Evolutionary conservation across 495 filamentous ascomycete species (phyloP), one percentile per base, ranked within the genome.

Genomic region (Aspergillus ellipticus): DNA sequence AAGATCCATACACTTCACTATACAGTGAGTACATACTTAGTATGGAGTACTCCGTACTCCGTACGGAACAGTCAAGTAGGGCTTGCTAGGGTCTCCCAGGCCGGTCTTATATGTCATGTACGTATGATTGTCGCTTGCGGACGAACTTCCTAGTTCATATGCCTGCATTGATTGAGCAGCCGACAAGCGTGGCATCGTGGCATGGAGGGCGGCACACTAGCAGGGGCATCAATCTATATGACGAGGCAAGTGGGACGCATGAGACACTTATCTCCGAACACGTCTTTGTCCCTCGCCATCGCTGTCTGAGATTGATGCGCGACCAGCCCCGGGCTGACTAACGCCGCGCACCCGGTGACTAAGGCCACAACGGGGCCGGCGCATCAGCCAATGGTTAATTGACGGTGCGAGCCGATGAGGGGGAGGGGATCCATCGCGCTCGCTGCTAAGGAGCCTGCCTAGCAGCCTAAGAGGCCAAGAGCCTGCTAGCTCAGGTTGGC

Each of bases 321-420:
- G 15, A 22, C 15, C 3, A 48, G 10, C 13, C 11, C 4, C n/a
- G 22, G 45, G 45, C 45, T 48, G 24, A 48, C 45, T 48, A 48
- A 48, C 45, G 21, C 35, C 33, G 8, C 33, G 13, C 11, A 37
- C 13, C 3, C 33, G 33, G 33, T 29, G 15, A 48, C 22, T 16
- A 11, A 15, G 6, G 53, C 45, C 9, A 20, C 21, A 49, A 33
- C 39, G 35, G 13, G 28, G 33, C 47, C 42, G 22, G 47, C 29
- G 56, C 29, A 26, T 37, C 35, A 45, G 53, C 53, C 60, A 63
- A 63, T 63, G 52, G 26, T 29, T 53, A 16, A 16, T 16, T 20
- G 41, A 55, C 55, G 37, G 56, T 52, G 55, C 60, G 56, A 59
- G 56, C 60, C 56, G 43, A 57, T 31, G 50, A n/a, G 53, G 48